Percentiles rank a stretch among this genome's conserved stretches.
Conservation (phyloP, 805 yeast genomes). For the Candida argentea region DNA sequence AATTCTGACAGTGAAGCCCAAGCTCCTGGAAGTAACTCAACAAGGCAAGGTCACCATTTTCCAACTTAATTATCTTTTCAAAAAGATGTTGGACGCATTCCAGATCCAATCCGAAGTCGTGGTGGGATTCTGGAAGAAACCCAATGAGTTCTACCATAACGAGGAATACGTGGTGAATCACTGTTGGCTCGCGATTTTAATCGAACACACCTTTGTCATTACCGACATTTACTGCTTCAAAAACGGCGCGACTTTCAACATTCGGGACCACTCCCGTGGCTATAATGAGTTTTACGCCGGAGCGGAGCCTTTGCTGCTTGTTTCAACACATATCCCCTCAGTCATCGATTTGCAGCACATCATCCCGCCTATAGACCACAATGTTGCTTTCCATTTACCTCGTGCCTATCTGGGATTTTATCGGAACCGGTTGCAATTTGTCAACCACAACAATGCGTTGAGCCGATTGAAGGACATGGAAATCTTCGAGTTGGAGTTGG, state of each 20-base stretch:
- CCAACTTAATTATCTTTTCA: conserved; percentile 70
- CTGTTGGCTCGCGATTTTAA: conserved; percentile 74
- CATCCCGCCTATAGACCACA: conserved; percentile 72
- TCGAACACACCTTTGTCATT: conserved; percentile 72
- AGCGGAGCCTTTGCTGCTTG: conserved; percentile 60
- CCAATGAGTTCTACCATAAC: conserved; percentile 47
- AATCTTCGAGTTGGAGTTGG: conserved; percentile 66
- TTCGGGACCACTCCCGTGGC: conserved; percentile 11
- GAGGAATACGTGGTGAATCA: conserved; percentile 59
- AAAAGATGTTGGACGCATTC: conserved; percentile 58
- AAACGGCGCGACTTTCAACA: conserved; percentile 21
- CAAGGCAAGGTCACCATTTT: conserved; percentile 50
- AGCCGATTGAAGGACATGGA: conserved; percentile 68
- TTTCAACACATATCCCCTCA: conserved; percentile 82
- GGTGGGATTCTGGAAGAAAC: conserved; percentile 75
- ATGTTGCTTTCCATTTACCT: conserved; percentile 72
- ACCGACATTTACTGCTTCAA: conserved; percentile 46
- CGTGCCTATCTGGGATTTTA: conserved; percentile 78
- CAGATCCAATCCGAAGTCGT: conserved; percentile 69
- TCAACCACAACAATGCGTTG: conserved; percentile 66
- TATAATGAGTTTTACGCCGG: conserved; percentile 61
- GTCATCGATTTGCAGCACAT: conserved; percentile 76
- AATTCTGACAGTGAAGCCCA: conserved; percentile 29
- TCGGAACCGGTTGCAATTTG: conserved; percentile 43
- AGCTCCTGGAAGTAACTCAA: conserved; percentile 32